Percentiles rank a stretch among this genome's conserved stretches.
phyloP scores from a whole-genome alignment of 257 asterid genomes.

The Solanum virginianum region DNA sequence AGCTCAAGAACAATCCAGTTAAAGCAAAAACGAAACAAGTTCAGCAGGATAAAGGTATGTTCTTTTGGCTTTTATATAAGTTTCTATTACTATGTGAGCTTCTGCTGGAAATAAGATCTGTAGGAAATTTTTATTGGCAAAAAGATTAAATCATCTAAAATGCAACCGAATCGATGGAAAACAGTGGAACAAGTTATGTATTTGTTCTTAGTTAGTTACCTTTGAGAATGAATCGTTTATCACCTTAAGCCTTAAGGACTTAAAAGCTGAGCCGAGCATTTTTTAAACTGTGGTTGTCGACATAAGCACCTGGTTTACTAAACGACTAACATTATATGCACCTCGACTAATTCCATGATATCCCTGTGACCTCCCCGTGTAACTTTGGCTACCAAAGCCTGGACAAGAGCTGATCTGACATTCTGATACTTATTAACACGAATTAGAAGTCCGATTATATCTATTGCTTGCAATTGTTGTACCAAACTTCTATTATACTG shows the following conservation, averaged over 20 bases:
- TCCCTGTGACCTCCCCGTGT: background rate
- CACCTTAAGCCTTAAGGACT: background rate
- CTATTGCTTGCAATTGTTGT: background rate
- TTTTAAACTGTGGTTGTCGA: background rate
- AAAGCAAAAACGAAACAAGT: slow-evolving; percentile 8
- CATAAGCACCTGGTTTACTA: too few relatives aligned
- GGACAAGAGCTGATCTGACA: background rate
- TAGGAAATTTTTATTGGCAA: background rate
- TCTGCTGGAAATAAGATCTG: background rate
- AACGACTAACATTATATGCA: too few relatives aligned
- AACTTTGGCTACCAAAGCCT: background rate
- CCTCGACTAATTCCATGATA: background rate
- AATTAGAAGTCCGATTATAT: background rate
- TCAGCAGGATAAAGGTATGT: slow-evolving; percentile 42
- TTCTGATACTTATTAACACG: background rate
- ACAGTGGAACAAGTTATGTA: background rate
- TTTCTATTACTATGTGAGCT: background rate
- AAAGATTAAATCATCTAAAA: background rate
- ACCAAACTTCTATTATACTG: background rate
- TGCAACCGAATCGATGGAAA: background rate
- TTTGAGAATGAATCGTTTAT: background rate
- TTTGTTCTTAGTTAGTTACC: background rate
- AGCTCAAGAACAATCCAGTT: slow-evolving; percentile 44
- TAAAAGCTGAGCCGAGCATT: background rate
- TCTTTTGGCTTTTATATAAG: background rate